Conservation (phyloP, 768 basidiomycete genomes). For the Xerocomus brunneocitrinus region DNA sequence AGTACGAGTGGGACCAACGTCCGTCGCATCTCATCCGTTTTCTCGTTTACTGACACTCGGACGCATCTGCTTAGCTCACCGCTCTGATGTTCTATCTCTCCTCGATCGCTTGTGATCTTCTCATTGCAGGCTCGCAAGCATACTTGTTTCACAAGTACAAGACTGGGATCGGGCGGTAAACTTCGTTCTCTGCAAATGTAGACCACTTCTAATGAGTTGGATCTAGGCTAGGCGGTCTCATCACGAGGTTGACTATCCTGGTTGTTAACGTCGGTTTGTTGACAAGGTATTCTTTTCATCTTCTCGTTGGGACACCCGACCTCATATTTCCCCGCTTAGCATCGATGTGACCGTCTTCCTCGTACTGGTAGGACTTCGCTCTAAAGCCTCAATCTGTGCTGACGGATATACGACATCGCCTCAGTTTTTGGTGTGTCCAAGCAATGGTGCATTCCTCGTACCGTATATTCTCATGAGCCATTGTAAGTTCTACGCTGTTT, state of each 20-base stretch:
- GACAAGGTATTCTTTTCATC: slow-evolving; percentile 26
- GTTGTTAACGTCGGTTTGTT: slow-evolving; percentile 35
- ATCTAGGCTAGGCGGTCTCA: slow-evolving; percentile 29
- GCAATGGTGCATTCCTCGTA: slow-evolving; percentile 34
- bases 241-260: slow-evolving; percentile 30
- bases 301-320: background rate
- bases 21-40: slow-evolving; percentile 1
- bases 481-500: slow-evolving; percentile 18
- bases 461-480: slow-evolving; percentile 38
- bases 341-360: slow-evolving; percentile 28
- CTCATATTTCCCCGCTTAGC: slow-evolving; percentile 13
- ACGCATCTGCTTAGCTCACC: slow-evolving; percentile 17
- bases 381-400: background rate
- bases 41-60: background rate
- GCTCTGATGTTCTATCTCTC: slow-evolving; percentile 32
- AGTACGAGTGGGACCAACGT: slow-evolving; percentile 31
- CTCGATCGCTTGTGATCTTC: slow-evolving; percentile 31
- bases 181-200: background rate
- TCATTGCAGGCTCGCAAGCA: slow-evolving; percentile 32
- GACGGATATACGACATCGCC: background rate
- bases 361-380: slow-evolving; percentile 15
- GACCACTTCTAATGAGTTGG: background rate
- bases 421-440: slow-evolving; percentile 34
- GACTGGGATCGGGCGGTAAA: slow-evolving; percentile 26
- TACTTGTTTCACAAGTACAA: slow-evolving; percentile 32